These are phyloP conservation scores for Cryptococcus wingfieldii DNA, from an alignment of 1,284 basidiomycete genomes.

Conservation along the genomic window DNA sequence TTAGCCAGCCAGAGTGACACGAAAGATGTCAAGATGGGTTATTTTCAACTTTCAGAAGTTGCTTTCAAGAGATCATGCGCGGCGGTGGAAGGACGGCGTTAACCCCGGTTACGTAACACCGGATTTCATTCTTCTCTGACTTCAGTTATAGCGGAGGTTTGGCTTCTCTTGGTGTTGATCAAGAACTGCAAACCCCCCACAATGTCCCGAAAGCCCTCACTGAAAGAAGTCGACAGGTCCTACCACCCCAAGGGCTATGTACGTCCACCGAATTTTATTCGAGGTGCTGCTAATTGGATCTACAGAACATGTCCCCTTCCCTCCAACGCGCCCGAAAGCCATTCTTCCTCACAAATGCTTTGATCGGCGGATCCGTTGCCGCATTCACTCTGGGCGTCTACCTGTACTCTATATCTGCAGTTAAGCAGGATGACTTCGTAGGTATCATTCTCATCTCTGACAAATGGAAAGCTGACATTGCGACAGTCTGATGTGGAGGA, in stretches of 20 bases:
- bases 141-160: no score
- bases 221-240: slow-evolving; percentile 8
- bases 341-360: slow-evolving; percentile 69
- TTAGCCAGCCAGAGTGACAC: no score
- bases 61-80: no score
- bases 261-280: background rate
- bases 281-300: background rate
- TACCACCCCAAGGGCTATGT: slow-evolving; percentile 21
- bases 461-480: background rate
- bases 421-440: slow-evolving; percentile 85
- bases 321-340: slow-evolving; percentile 81
- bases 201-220: background rate
- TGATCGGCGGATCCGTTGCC: slow-evolving; percentile 70
- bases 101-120: no score
- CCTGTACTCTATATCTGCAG: slow-evolving; percentile 86
- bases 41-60: no score
- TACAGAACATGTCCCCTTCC: slow-evolving; percentile 74
- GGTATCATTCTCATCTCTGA: slow-evolving; percentile 11
- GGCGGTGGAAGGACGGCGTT: no score
- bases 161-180: no score
- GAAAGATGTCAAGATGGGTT: no score
- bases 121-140: no score
- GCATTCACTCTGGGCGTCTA: slow-evolving; percentile 80
- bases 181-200: no score
- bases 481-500: slow-evolving; percentile 47